Evolutionary conservation across 139 green algal genomes (phyloP).

Genomic region (Desmodesmus armatus): DNA sequence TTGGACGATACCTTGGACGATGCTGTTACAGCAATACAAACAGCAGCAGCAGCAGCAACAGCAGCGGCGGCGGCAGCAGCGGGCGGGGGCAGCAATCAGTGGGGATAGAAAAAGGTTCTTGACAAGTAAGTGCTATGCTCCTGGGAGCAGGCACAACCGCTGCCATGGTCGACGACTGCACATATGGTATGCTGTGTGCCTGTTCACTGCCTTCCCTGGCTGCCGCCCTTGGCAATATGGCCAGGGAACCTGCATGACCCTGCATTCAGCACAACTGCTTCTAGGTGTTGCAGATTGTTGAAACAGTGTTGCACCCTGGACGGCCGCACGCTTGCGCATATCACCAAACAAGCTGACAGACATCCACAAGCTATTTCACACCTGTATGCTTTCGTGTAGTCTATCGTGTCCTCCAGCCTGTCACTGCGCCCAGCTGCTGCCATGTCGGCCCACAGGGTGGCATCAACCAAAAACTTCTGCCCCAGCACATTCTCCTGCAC

Average conservation of each 20-base stretch:
- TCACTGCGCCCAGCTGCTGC: constrained; percentile 56
- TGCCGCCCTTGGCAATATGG: no score
- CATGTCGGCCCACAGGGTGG: constrained; percentile 51
- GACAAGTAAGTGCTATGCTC: not conserved
- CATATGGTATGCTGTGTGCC: no score
- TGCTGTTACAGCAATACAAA: constrained; percentile 42
- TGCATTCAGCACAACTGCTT: no score
- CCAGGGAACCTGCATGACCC: no score
- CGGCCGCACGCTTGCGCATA: no score
- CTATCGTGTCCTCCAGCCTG: constrained; percentile 62
- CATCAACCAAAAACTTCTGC: constrained; percentile 77
- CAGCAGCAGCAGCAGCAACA: not conserved
- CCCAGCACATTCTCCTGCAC: constrained; percentile 70
- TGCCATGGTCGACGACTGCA: no score
- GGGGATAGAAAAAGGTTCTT: not conserved
- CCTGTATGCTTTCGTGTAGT: constrained; percentile 67
- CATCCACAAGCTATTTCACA: no score
- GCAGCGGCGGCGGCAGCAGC: no score
- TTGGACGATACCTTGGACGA: constrained; percentile 65
- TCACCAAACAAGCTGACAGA: no score
- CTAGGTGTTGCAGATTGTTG: no score
- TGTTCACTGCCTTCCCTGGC: no score
- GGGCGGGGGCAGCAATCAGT: not conserved
- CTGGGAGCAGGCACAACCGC: not conserved
- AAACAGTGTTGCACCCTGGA: no score